Evolutionary conservation across 352 stramenopile species (phyloP).

Genomic region (Phytophthora ramorum): DNA sequence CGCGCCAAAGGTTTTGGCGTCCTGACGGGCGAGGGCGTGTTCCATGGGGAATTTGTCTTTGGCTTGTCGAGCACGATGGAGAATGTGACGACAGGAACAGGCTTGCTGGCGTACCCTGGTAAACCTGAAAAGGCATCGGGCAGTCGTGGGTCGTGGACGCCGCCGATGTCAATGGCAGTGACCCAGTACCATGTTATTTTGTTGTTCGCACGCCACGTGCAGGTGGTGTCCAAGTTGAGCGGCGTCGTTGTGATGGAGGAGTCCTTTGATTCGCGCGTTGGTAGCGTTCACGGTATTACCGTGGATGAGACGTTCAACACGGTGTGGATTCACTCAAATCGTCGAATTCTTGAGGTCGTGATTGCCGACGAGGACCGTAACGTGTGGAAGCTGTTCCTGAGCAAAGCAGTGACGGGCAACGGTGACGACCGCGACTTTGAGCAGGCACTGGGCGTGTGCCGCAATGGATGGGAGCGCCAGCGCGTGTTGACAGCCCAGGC

Average conservation of each 20-base stretch:
- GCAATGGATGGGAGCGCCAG: constrained; percentile 83
- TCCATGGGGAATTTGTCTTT: constrained; percentile 90
- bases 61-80: constrained; percentile 75
- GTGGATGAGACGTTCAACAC: constrained; percentile 85
- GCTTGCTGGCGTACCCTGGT: constrained; percentile 75
- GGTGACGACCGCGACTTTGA: constrained; percentile 90
- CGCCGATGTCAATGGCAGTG: constrained; percentile 86
- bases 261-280: constrained; percentile 78
- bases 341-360: constrained; percentile 80
- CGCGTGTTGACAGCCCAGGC: constrained; percentile 89
- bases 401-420: constrained; percentile 80
- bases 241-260: constrained; percentile 89
- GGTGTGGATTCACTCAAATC: constrained; percentile 85
- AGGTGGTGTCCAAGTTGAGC: constrained; percentile 90
- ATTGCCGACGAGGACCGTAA: constrained; percentile 91
- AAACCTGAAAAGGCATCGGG: constrained; percentile 57
- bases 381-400: constrained; percentile 93
- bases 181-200: constrained; percentile 94
- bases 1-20: constrained; percentile 91
- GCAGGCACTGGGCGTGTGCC: constrained; percentile 84
- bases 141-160: constrained; percentile 49
- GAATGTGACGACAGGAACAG: constrained; percentile 80
- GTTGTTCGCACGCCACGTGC: constrained; percentile 80
- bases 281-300: constrained; percentile 66
- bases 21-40: constrained; percentile 90